Evolutionary conservation across 192 early-diverging fungal genomes (phyloP), one percentile per base, ranked within the genome.

Genomic region (Coemansia sp.): DNA sequence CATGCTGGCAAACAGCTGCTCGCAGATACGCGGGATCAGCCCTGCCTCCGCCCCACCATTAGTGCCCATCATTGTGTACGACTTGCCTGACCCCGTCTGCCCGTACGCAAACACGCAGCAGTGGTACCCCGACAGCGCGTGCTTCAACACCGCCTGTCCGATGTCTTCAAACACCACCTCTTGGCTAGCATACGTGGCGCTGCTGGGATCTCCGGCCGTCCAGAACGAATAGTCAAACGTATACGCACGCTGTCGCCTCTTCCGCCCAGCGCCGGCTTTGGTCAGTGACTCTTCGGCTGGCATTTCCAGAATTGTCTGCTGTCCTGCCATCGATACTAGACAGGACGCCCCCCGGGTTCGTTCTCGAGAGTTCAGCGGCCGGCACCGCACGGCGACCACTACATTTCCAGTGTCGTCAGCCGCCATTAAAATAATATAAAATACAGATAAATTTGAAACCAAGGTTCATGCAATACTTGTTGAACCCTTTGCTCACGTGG

Each of bases 191-290:
- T 87, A 90, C 36, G 76, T 65, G 1, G 87, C 67, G 48, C 87
- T 87, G 36, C 41, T 80, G 31, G 86, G 84, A 75, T 90, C 89
- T 19, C 67, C 71, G 19, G 82, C 91, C 1, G 93, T 90, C 93
- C 93, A 94, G 81, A 93, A 96, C n/a, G 90, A 94, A 59, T 92
- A 85, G 75, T 96, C 95, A 74, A 93, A 96, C 5, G 88, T 92
- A 75, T 93, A 96, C 8, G 87, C 70, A n/a, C 74, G 66, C 69
- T 66, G 24, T 1, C 24, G 24, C 24, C 24, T 41, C 45, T 61
- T 53, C 81, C 79, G 62, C 66, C 42, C 35, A 5, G 24, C 24
- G 24, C 36, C 45, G 10, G 44, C 44, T 45, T 48, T 48, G 45
- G 24, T 10, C 27, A 31, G 4, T 56, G 54, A 7, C 13, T 33